Evolutionary conservation across 1,139 yeast species (phyloP).

Genomic region (Taiozyma sp.): DNA sequence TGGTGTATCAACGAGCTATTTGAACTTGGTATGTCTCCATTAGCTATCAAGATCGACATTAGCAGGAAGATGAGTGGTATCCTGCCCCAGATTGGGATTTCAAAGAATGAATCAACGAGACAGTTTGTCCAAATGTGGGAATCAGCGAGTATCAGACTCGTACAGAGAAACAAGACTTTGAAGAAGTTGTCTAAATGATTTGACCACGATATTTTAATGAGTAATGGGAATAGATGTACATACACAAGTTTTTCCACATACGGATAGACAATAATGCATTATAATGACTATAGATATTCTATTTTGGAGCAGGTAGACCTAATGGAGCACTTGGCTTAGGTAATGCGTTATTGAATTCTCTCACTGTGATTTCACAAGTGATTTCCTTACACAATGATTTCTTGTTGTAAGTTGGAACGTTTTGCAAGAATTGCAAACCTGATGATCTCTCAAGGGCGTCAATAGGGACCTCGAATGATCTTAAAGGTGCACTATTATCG

Average conservation of each 20-base stretch:
- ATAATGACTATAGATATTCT: slow-evolving; percentile 1
- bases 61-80: slow-evolving; percentile 2
- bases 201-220: neutral
- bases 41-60: slow-evolving; percentile 3
- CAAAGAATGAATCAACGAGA: neutral
- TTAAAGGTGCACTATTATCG: slow-evolving; percentile 64
- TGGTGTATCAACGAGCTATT: slow-evolving; percentile 6
- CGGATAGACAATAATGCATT: neutral
- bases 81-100: neutral
- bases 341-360: slow-evolving; percentile 64
- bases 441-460: slow-evolving; percentile 85
- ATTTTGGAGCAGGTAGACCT: slow-evolving; percentile 34
- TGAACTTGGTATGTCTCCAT: slow-evolving; percentile 6
- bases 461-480: slow-evolving; percentile 78
- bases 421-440: slow-evolving; percentile 77
- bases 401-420: slow-evolving; percentile 56
- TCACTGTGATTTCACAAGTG: slow-evolving; percentile 73
- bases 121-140: neutral
- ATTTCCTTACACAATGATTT: slow-evolving; percentile 77
- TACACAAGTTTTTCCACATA: neutral
- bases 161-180: neutral
- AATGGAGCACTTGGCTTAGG: slow-evolving; percentile 29
- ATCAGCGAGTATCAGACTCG: neutral
- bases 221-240: neutral
- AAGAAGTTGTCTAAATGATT: neutral